Base-by-base conservation (phyloP, 805 yeast genomes). In the Sugiyamaella chiloensis region DNA sequence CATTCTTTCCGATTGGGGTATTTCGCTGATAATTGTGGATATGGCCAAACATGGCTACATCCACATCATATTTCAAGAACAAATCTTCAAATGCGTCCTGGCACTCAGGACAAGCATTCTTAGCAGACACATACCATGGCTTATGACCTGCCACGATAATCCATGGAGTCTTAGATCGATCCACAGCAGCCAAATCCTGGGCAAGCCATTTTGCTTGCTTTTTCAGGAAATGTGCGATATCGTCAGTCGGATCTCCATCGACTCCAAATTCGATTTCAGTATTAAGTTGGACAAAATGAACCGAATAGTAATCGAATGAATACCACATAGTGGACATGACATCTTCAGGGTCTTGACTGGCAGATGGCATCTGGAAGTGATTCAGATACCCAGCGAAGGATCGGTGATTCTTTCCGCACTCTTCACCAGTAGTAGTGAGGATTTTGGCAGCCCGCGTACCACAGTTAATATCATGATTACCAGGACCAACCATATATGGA, bases 291-390 rank as follows among this genome's bases (percentile, higher is more conserved):
- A 63, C 54, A 41, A 59, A 63, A 47, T 63, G 67, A 4, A 54
- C 67, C 42, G 53, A 47, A n/a, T 65, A 64, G 46, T 63, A 60
- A 39, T 63, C 64, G 29, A 55, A 63, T 2, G 67, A 63, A 48
- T 61, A 63, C 66, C 66, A 63, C 57, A 63, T 55, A 37, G 61
- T 62, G n/a, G 53, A 47, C 39, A 26, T 29, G 19, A 44, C 50
- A 24, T 60, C 63, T n/a, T 56, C 59, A 20, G 64, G 53, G 40
- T 54, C 63, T 26, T 34, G 47, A 16, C 52, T 21, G 11, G 44
- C 37, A n/a, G 49, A 40, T 11, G 67, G 67, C 67, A 63, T 63
- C 40, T 56, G 51, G 57, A 55, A 63, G 44, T 58, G 64, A 40
- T 55, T 45, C 19, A 46, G 53, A 47, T 55, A 61, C 9, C 58